Base-by-base conservation (phyloP, 2,329 filamentous ascomycete genomes). In the Sclerotinia glacialis region DNA sequence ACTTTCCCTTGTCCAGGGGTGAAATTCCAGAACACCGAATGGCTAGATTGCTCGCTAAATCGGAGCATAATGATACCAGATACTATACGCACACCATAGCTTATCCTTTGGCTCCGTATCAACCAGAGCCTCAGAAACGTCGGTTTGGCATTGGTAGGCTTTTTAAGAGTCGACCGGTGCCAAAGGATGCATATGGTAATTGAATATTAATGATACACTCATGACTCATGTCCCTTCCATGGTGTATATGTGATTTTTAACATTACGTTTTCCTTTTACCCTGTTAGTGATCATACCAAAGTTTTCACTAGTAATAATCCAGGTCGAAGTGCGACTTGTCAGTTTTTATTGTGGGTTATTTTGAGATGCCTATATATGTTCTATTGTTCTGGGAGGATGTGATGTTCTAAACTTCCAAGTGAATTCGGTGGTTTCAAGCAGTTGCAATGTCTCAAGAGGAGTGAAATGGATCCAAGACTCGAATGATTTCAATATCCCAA, bases 31-130 rank as follows among this genome's bases (percentile, higher is more conserved):
- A 40, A 7, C 18, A 34, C n/a, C 21, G 21, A 12, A 23, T 37
- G 5, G 31, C n/a, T 7, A 37, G 31, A 49, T n/a, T 49, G 0
- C n/a, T 61, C 2, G 16, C 14, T 21, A 6, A 26, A 34, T 46
- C 40, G 2, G 12, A 46, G 12, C 23, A 46, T 23, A 18, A 49
- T 0, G 4, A 6, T 8, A 3, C 28, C 3, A n/a, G n/a, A 37
- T 61, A 49, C 8, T 18, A 23, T 49, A 18, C 31, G 23, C 46
- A 31, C 0, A 34, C 12, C 11, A 14, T 37, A 1, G 58, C n/a
- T 6, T 61, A 49, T 14, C 58, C 58, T 1, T 26, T 61, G n/a
- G 58, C 58, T 34, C 58, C 58, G 9, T 61, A 61, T 61, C 44
- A 37, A 21, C 44, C 46, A 23, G 44, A 37, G 28, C 31, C 58